Percentiles rank a stretch among this genome's conserved stretches.
Conservation (phyloP, 306 rosid species). For the Astragalus membranaceus region DNA sequence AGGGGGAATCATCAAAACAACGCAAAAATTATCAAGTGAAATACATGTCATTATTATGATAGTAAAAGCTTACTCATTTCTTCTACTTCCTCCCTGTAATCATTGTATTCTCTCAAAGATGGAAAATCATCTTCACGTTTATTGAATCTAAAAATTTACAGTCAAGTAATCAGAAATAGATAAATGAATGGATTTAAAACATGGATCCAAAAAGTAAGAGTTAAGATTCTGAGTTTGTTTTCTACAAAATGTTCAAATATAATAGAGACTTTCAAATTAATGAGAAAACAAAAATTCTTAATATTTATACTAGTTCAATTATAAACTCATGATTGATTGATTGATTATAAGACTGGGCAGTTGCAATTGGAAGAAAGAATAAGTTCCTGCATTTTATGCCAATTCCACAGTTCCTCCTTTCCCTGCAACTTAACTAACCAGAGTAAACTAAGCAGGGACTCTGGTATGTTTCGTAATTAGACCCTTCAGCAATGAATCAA, state of each 20-base stretch:
- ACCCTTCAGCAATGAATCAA: not conserved
- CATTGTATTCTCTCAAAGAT: slow-evolving; percentile 75
- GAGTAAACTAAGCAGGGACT: too few relatives aligned
- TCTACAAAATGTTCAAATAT: not conserved
- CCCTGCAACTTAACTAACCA: too few relatives aligned
- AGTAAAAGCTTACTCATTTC: slow-evolving; percentile 64
- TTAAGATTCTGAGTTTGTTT: not conserved
- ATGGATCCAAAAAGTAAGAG: not conserved
- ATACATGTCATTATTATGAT: not conserved
- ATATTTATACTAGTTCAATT: not conserved
- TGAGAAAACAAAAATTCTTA: not conserved
- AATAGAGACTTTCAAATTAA: not conserved
- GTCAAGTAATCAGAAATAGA: not conserved
- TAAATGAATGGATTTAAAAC: slow-evolving; percentile 3
- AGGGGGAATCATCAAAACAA: not conserved
- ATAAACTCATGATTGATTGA: not conserved
- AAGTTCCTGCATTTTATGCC: not conserved
- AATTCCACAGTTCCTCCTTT: not conserved
- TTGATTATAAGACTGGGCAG: not conserved
- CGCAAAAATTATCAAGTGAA: not conserved
- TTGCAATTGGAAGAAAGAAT: not conserved
- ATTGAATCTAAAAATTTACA: slow-evolving; percentile 51
- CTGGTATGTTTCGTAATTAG: not conserved
- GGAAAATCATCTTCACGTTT: slow-evolving; percentile 86
- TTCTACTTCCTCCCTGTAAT: slow-evolving; percentile 94